phyloP scores from a whole-genome alignment of 371 early-diverging fungal genomes.

The Saksenaea vasiformis region DNA sequence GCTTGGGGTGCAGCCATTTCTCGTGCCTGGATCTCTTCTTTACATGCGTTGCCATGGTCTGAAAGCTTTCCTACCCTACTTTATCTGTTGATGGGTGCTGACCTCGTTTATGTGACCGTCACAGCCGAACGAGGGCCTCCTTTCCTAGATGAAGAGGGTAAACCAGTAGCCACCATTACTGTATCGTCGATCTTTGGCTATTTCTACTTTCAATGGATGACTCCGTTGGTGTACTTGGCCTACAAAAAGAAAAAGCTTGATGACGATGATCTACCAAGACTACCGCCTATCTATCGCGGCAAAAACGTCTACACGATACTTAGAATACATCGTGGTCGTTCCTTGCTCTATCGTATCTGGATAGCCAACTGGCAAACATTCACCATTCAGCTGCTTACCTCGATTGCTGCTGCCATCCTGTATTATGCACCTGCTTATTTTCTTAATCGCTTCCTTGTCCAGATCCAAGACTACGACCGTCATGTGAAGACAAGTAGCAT shows the following conservation, averaged over 20 bases:
- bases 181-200: constrained; percentile 16
- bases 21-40: constrained; percentile 13
- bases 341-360: constrained; percentile 30
- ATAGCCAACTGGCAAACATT: constrained; percentile 27
- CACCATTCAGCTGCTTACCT: constrained; percentile 25
- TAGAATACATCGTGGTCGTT: constrained; percentile 23
- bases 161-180: constrained; percentile 14
- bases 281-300: constrained; percentile 37
- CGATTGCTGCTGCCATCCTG: constrained; percentile 23
- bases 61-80: constrained; percentile 20
- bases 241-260: constrained; percentile 30
- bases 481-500: constrained; percentile 13
- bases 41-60: constrained; percentile 2
- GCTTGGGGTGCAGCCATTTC: constrained; percentile 18
- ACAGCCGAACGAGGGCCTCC: constrained; percentile 33
- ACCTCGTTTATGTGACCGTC: constrained; percentile 31
- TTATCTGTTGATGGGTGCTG: constrained; percentile 19
- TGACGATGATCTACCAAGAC: constrained; percentile 36
- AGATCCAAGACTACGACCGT: constrained; percentile 35
- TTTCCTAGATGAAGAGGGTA: constrained; percentile 37
- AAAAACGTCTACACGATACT: constrained; percentile 35
- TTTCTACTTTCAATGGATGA: constrained; percentile 22
- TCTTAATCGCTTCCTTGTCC: constrained; percentile 32
- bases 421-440: constrained; percentile 46
- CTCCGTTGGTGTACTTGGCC: constrained; percentile 30